These are phyloP conservation scores for Conoideocrella luteorostrata DNA, from an alignment of 2,329 filamentous ascomycete genomes.

Conservation along the genomic window DNA sequence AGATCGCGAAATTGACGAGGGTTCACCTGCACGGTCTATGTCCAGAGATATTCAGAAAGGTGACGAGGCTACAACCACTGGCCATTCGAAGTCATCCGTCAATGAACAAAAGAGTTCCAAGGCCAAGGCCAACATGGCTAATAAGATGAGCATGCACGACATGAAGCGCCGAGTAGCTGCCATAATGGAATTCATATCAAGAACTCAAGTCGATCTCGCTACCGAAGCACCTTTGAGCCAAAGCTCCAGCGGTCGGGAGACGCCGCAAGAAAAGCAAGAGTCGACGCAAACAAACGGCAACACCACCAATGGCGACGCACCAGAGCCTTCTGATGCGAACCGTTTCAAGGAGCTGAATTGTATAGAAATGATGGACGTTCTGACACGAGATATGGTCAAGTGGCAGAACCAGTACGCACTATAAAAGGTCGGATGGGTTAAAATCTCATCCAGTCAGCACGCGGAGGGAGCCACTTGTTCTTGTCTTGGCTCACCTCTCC, in stretches of 20 bases:
- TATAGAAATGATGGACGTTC: slow-evolving; percentile 83
- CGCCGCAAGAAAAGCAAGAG: slow-evolving; percentile 28
- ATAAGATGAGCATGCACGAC: slow-evolving; percentile 77
- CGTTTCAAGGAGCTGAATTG: slow-evolving; percentile 72
- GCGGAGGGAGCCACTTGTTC: background rate
- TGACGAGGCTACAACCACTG: slow-evolving; percentile 26
- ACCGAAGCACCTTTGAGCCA: slow-evolving; percentile 48
- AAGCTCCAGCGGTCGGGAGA: slow-evolving; percentile 24
- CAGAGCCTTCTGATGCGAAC: slow-evolving; percentile 24
- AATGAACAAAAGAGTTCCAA: slow-evolving; percentile 49
- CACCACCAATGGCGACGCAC: slow-evolving; percentile 17
- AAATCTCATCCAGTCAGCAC: background rate
- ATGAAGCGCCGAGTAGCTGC: slow-evolving; percentile 78
- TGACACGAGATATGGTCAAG: slow-evolving; percentile 73
- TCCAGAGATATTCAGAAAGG: slow-evolving; percentile 39
- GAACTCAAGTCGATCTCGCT: slow-evolving; percentile 82
- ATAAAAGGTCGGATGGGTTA: slow-evolving; percentile 3
- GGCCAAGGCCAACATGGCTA: slow-evolving; percentile 45
- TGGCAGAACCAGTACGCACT: slow-evolving; percentile 70
- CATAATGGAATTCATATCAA: slow-evolving; percentile 84
- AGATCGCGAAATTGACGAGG: slow-evolving; percentile 57
- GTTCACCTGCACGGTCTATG: slow-evolving; percentile 51
- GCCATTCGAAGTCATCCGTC: slow-evolving; percentile 27
- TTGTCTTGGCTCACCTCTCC: background rate
- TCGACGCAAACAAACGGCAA: slow-evolving; percentile 29